Base-by-base conservation (phyloP, 352 stramenopile species). In the Globisporangium polare region DNA sequence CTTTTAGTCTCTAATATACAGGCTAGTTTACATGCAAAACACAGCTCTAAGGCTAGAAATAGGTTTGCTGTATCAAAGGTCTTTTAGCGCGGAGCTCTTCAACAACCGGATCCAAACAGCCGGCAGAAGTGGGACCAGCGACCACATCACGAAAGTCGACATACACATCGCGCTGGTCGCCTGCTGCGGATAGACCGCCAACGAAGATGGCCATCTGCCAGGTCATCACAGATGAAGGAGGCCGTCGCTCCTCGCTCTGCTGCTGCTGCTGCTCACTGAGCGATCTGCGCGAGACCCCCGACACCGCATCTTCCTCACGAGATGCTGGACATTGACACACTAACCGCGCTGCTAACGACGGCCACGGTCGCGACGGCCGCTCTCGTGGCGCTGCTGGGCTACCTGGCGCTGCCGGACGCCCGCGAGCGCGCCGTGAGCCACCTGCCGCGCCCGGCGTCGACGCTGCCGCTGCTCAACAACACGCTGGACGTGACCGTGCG, bases 391-490 rank as follows among this genome's bases (percentile, higher is more conserved):
- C 26, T 53, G 15, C 26, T 53, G 13, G 26, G 24, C 13, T 75
- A 60, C 73, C 63, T 31, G 73, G 62, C 33, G 53, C 56, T 50
- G 63, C 53, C 37, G 20, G 42, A 39, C 22, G 22, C 53, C 24
- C n/a, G 24, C 33, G 53, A 59, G 27, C 53, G 53, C 37, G 53
- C 53, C 35, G 18, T 59, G 24, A n/a, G 35, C 15, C 35, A 64
- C 18, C 46, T 56, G 5, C 50, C 58, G 37, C 24, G 53, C 0
- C 68, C 65, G 4, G 12, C 51, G 46, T 66, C 71, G 31, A 76
- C 73, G 43, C 50, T 80, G 24, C 69, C 69, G n/a, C 12, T 80
- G 41, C 46, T 80, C 17, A 58, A 65, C n/a, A 80, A 80, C 43
- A 80, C 69, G 17, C 57, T 80, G 41, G 70, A 78, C 51, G 60